Percentiles rank a stretch among this genome's conserved stretches.
phyloP scores from a whole-genome alignment of 345 rosid genomes.

The Gossypium australe region DNA sequence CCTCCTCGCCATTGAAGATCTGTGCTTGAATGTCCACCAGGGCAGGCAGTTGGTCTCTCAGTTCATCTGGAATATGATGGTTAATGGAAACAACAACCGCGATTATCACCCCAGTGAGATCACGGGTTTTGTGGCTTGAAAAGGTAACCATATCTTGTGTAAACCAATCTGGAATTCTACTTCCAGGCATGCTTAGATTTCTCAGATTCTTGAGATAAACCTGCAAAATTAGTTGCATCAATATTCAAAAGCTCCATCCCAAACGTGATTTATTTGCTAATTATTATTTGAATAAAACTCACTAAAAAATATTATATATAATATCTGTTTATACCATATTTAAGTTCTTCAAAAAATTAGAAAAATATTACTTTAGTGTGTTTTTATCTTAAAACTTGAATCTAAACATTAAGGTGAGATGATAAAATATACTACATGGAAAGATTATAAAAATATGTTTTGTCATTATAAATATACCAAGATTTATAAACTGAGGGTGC shows the following conservation, averaged over 20 bases:
- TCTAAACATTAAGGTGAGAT: too few species aligned
- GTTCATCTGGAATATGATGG: constrained; percentile 21
- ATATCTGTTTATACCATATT: too few species aligned
- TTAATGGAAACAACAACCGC: constrained; percentile 45
- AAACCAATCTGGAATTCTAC: constrained; percentile 53
- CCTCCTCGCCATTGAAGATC: constrained; percentile 18
- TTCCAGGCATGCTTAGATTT: constrained; percentile 55
- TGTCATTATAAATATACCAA: too few species aligned
- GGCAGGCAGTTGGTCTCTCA: constrained; percentile 26
- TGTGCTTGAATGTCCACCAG: constrained; percentile 36
- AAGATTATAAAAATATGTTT: too few species aligned
- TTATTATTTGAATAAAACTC: too few species aligned
- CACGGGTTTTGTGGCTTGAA: constrained; percentile 31
- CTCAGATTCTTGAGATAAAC: constrained; percentile 35
- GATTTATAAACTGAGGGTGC: background rate
- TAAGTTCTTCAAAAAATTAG: too few species aligned
- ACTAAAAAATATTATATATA: too few species aligned
- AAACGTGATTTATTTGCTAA: too few species aligned
- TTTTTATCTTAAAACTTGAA: too few species aligned
- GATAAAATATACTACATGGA: too few species aligned
- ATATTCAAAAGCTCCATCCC: too few species aligned
- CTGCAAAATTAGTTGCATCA: constrained; percentile 17
- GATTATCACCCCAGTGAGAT: constrained; percentile 40
- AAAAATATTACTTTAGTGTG: too few species aligned
- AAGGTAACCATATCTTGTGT: constrained; percentile 25